Evolutionary conservation across 495 filamentous ascomycete genomes (phyloP).

Genomic region (Beverwykella pulmonaria): DNA sequence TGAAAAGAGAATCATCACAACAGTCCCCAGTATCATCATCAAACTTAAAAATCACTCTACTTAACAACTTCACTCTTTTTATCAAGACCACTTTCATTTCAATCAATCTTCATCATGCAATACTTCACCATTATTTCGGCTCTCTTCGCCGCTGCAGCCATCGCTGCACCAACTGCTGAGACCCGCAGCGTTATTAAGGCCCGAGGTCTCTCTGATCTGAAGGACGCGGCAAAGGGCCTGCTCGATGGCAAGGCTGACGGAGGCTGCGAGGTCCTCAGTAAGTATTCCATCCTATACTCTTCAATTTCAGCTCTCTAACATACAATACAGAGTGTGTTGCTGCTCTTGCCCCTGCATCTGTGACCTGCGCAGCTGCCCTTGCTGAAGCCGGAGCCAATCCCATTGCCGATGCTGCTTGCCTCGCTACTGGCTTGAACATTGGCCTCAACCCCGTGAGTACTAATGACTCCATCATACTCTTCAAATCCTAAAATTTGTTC

Average conservation of each 20-base stretch:
- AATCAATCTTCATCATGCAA: conserved; percentile 5
- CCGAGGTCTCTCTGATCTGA: not conserved
- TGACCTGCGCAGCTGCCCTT: conserved; percentile 7
- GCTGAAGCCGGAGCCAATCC: not conserved
- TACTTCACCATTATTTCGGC: conserved; percentile 4
- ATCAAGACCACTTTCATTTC: not conserved
- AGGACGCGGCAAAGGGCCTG: not conserved
- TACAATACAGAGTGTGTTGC: not conserved
- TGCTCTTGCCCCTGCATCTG: conserved; percentile 6
- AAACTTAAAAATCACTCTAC: not conserved
- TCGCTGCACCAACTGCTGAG: not conserved
- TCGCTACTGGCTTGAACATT: conserved; percentile 7
- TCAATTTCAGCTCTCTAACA: not conserved
- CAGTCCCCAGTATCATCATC: not conserved
- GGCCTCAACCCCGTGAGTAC: not conserved
- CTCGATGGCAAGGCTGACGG: not conserved
- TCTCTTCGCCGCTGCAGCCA: conserved; percentile 12
- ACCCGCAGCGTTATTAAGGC: not conserved
- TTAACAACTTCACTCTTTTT: not conserved
- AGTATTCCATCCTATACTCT: not conserved
- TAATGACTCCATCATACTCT: not conserved
- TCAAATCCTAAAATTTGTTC: not conserved
- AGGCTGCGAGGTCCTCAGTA: conserved; percentile 7
- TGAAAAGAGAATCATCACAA: conserved; percentile 1
- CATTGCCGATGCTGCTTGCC: conserved; percentile 13